A percentile compares a stretch with the other conserved stretches of the same genome.
These are phyloP conservation scores for Eleusine indica DNA, from an alignment of 176 grass and related monocot species.

Conservation along the genomic window DNA sequence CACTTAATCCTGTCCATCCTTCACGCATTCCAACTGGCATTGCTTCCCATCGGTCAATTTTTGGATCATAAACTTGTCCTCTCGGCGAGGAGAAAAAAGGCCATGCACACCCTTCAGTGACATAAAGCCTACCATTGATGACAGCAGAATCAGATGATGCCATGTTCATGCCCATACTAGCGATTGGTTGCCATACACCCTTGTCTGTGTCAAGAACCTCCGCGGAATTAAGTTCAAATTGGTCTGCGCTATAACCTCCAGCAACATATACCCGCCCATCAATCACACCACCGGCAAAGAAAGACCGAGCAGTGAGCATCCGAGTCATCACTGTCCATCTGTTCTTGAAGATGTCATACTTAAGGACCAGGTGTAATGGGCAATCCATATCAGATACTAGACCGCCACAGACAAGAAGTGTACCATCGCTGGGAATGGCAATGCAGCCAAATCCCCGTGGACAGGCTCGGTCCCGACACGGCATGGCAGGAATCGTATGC, in stretches of 20 bases:
- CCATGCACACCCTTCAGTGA: slow-evolving; percentile 87
- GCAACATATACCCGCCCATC: slow-evolving; percentile 73
- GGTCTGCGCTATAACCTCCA: slow-evolving; percentile 81
- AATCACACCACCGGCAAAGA: slow-evolving; percentile 87
- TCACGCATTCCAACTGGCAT: slow-evolving; percentile 90
- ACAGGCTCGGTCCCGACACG: slow-evolving; percentile 72
- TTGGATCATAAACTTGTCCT: slow-evolving; percentile 78
- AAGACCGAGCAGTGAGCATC: slow-evolving; percentile 81
- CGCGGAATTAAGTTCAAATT: slow-evolving; percentile 77
- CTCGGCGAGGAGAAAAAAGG: slow-evolving; percentile 86
- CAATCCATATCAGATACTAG: slow-evolving; percentile 98
- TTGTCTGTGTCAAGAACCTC: slow-evolving; percentile 72
- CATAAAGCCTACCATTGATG: slow-evolving; percentile 58
- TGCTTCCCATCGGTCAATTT: slow-evolving; percentile 59
- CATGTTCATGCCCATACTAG: slow-evolving; percentile 83
- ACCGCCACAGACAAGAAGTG: slow-evolving; percentile 83
- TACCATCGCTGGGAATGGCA: slow-evolving; percentile 55
- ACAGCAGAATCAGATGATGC: slow-evolving; percentile 82
- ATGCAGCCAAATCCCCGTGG: slow-evolving; percentile 91
- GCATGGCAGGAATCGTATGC: slow-evolving; percentile 93
- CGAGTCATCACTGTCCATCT: slow-evolving; percentile 69
- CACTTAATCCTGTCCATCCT: slow-evolving; percentile 82
- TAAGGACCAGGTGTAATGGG: slow-evolving; percentile 80
- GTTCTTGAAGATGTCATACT: slow-evolving; percentile 71
- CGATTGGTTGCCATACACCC: slow-evolving; percentile 60